Evolutionary conservation across 305 asterid species (phyloP), one percentile per base, ranked within the genome.

Genomic region (Plantago rigida): DNA sequence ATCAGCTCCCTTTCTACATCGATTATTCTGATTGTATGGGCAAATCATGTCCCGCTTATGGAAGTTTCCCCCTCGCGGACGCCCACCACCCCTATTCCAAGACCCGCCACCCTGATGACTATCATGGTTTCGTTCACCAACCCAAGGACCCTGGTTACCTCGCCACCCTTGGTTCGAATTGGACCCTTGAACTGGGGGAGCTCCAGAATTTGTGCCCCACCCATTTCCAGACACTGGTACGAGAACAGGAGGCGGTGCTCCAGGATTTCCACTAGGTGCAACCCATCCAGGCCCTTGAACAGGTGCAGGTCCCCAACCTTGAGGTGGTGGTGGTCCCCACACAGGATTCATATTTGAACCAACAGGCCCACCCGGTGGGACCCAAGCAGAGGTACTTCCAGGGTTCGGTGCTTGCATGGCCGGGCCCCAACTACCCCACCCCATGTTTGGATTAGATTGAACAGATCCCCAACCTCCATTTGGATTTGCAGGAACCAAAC

Each of bases 1-100:
- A 22, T 65, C 44, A 13, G 78, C 47, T 50, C 96, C 98, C 79
- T 88, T 92, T 73, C 65, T 70, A 77, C 98, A 88, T 14, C 79
- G 74, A 4, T 95, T 90, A 19, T 76, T 67, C 0, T 42, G 69
- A 69, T 84, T 76, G 73, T 52, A 88, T 3, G 99, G 99, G 51
- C 99, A 92, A 10, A 74, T 28, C 4, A 17, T 69, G 7, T 71
- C 83, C 69, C 76, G 44, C 68, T 64, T 85, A 12, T 11, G 65
- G 15, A 45, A 11, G 39, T 42, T 68, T 61, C 81, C 71, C 61
- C 81, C 71, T 3, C 39, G 39, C 39, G 65, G 56, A 12, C 81
- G 78, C 6, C 86, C 83, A 47, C 77, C 69, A 9, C 87, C 82
- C 72, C 96, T 79, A 63, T 79, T 79, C 95, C 94, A 86, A 34